Evolutionary conservation across 768 basidiomycete species (phyloP), one percentile per base, ranked within the genome.

Genomic region (Agaricus subrufescens): DNA sequence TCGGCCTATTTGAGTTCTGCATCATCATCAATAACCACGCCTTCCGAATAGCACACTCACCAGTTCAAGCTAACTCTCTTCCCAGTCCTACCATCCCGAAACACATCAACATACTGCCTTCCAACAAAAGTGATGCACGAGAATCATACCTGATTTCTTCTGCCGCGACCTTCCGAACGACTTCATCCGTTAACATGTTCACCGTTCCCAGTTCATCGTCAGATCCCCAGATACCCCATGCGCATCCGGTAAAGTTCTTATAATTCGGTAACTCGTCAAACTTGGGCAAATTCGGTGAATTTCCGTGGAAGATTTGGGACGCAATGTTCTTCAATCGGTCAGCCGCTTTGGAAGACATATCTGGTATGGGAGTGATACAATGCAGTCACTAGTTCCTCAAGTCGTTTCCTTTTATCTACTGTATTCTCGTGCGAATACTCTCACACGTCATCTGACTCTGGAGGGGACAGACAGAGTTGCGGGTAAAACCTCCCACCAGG

Each of bases 151-250:
- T 66, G 46, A 87, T 79, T 64, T 86, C 84, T 61, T 83, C 82
- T 27, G 68, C 64, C 14, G 83, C 81, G 14, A 83, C 80, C 42
- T 69, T 68, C 61, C 77, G 73, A n/a, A 87, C 83, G n/a, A 85
- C 77, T 10, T 79, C 77, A 23, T 80, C 77, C 1, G 86, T 86
- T 38, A 88, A 66, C 48, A 87, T 59, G 63, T 87, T 87, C 39
- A 87, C 71, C 4, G 85, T 87, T 1, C 86, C 86, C 19, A 87
- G 72, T 61, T 87, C 73, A 58, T 88, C 86, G 19, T 81, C 78
- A 38, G 75, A 67, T 26, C 85, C 85, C 85, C 85, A 87, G 9
- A 87, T 73, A 3, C 73, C 74, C 86, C 86, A 88, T 2, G 86
- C 86, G 54, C 86, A 87, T 9, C 86, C 86, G 50, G 65, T 76